Base-by-base conservation (phyloP, 305 asterid genomes). In the Rubia tinctorum region DNA sequence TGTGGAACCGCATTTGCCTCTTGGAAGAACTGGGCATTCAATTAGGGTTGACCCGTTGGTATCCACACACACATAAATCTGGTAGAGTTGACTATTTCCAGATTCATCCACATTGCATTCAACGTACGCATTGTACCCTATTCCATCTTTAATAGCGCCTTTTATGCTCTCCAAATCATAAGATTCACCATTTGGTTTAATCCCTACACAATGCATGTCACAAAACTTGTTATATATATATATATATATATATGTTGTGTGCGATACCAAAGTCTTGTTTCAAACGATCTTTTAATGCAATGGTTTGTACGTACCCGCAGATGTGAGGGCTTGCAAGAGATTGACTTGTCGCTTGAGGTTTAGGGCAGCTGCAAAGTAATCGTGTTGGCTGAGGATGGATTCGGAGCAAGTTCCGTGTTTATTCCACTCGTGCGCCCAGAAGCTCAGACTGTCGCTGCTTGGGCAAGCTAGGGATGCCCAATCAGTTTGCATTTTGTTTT, bases 351-450 rank as follows among this genome's bases (percentile, higher is more conserved):
- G 55, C 66, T 85, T 87, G 68, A 85, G 80, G 61, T 73, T 67
- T 6, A 85, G 86, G 72, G 86, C 76, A 0, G 86, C 59, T 27
- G 55, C 68, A 10, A 87, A 87, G 68, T 87, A 85, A 0, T 51
- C 68, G 40, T 85, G 88, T 71, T 85, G 88, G 74, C 81, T 71
- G 23, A 83, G 80, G 11, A 78, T 37, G 0, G 79, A 43, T 61
- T 81, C 85, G 0, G 88, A 72, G 68, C 89, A 85, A 1, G 89
- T 87, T 1, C 91, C 91, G 7, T 87, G 91, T 61, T 85, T 87
- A 0, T 60, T 61, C 89, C 91, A 83, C 69, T 87, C 91, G 27
- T 85, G 87, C 0, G 78, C 11, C 88, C 91, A 87, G 43, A 83
- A 85, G 7, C 58, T 47, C 0, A 73, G 11, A 17, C 75, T 78